Base-by-base conservation (phyloP, 805 yeast genomes). In the Candida coquimbonensis region DNA sequence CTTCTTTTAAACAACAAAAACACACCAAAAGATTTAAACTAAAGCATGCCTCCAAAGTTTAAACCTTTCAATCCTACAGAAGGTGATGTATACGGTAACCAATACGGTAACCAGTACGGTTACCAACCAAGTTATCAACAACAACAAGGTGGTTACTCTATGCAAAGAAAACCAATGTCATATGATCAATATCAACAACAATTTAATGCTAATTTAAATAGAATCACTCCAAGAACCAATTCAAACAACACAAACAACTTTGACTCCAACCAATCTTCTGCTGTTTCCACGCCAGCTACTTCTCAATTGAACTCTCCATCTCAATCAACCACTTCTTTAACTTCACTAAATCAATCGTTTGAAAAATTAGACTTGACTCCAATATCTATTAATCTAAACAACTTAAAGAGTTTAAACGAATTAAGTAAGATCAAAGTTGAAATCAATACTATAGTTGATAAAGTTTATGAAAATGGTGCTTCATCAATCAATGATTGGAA, bases 331-430 rank as follows among this genome's bases (percentile, higher is more conserved):
- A 73, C 87, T 5, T 84, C 96, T 3, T 70, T 90, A 55, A 68
- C 87, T 12, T 82, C 90, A 7, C 70, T 89, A 49, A 77, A 78
- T 54, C 76, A 83, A 35, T 86, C 93, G 4, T 71, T 89, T 61
- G 75, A 74, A 44, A 83, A 83, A 52, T 66, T 87, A 44, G 76
- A 74, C 17, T 56, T 79, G 36, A 68, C 85, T 9, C 96, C 96
- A 21, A 69, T 88, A 48, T 74, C 83, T 29, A 80, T 75, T 24
- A 61, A 73, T 46, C 67, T 90, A 52, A 65, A 63, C 26, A 68
- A 69, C 26, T 68, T 87, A 42, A 77, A 77, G 49, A 65, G 63
- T 29, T 57, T 62, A 17, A 56, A 57, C 38, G 51, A 63, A 13
- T 57, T 69, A 19, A 53, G 66, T 24, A 72, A 67, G n/a, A 48